Evolutionary conservation across 2,329 filamentous ascomycete genomes (phyloP).

Genomic region (Hyphodiscus sp.): DNA sequence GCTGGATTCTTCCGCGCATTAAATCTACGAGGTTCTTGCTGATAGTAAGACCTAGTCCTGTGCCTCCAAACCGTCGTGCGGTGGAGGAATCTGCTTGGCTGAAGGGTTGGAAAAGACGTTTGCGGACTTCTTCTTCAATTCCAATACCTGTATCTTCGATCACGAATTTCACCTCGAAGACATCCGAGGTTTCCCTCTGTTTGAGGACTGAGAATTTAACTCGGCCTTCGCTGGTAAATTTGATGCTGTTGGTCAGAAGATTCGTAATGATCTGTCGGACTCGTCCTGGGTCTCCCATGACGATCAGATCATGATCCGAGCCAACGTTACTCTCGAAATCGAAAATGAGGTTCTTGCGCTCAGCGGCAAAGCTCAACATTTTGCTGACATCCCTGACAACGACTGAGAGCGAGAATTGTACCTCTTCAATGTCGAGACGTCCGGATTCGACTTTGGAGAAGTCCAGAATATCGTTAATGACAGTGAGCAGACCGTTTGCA

Average conservation of each 20-base stretch:
- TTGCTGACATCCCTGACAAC: conserved; percentile 75
- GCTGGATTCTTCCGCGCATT: conserved; percentile 69
- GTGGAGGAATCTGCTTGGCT: conserved; percentile 78
- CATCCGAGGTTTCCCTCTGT: conserved; percentile 56
- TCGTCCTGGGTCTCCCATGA: conserved; percentile 80
- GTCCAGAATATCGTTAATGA: conserved; percentile 88
- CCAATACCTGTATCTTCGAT: conserved; percentile 77
- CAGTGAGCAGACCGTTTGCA: conserved; percentile 73
- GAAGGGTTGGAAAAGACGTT: conserved; percentile 71
- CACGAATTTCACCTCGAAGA: conserved; percentile 61
- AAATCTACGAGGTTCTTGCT: conserved; percentile 74
- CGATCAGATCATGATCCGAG: conserved; percentile 62
- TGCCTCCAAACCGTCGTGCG: conserved; percentile 71
- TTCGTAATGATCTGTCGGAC: conserved; percentile 80
- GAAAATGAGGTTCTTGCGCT: conserved; percentile 71
- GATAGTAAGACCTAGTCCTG: conserved; percentile 71
- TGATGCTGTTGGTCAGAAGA: conserved; percentile 69
- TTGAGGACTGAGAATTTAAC: conserved; percentile 61
- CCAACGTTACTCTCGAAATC: conserved; percentile 52
- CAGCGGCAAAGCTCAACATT: conserved; percentile 81
- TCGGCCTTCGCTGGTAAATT: conserved; percentile 63
- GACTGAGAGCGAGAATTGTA: conserved; percentile 69
- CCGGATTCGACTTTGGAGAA: conserved; percentile 83
- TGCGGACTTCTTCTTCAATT: conserved; percentile 70
- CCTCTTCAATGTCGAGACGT: conserved; percentile 69